Base-by-base conservation (phyloP, 257 asterid genomes). In the Paulownia fortunei region DNA sequence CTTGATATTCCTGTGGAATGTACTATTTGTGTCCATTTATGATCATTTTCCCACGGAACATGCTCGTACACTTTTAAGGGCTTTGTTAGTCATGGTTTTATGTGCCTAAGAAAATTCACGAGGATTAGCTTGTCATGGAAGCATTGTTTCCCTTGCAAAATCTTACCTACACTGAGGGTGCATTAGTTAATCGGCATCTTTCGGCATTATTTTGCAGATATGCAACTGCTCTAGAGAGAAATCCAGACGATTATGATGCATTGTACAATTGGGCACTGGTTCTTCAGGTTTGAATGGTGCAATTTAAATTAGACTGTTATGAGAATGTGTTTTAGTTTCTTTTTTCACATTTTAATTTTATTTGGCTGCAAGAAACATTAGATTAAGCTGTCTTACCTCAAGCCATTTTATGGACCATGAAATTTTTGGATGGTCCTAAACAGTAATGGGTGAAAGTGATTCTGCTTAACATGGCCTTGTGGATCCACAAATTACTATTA, bases 241-340 rank as follows among this genome's bases (percentile, higher is more conserved):
- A 96, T 84, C 97, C 98, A 23, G 97, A 86, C 15, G 99, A 96
- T 84, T 92, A 86, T 82, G 98, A 96, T 84, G 99, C 99, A 24
- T 89, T 96, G 84, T 96, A 96, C 83, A 96, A 93, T 81, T 96
- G 99, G 99, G 99, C 98, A 32, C 87, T 96, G 79, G 97, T 96
- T 83, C 98, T 96, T 87, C 98, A 96, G 98, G 99, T 92, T 72
- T 71, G 88, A 68, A 18, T 63, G 32, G 27, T 70, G 80, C 80
- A 72, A 81, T 66, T 65, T 79, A 27, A 59, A 66, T 64, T 76
- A 72, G 42, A 82, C 60, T 39, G 13, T 51, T 69, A 66, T 44
- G 63, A 5, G 52, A 77, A 74, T 63, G 52, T 30, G 39, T 8
- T 37, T 8, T 26, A 69, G 70, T 63, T 81, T 56, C 19, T 75